A percentile compares a stretch with the other conserved stretches of the same genome.
phyloP scores from a whole-genome alignment of 371 early-diverging fungal genomes.

The Actinomortierella ambigua region DNA sequence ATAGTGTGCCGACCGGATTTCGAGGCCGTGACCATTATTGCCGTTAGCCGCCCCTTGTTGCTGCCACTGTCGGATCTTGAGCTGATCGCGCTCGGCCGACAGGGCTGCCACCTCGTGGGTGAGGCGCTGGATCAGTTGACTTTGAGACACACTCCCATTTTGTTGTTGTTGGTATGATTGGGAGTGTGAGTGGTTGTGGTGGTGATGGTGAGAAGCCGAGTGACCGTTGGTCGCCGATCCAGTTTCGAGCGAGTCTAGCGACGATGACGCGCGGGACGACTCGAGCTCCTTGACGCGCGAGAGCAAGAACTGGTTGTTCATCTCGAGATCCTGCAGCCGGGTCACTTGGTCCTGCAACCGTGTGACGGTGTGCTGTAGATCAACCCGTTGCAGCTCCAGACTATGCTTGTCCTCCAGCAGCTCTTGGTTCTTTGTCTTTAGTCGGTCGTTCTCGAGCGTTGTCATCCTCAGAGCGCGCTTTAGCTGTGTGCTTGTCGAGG shows the following conservation, averaged over 20 bases:
- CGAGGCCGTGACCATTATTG: constrained; percentile 11
- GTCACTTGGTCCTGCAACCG: constrained; percentile 12
- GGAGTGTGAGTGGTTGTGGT: too few relatives aligned
- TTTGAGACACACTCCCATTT: constrained; percentile 5
- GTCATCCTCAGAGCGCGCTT: constrained; percentile 25
- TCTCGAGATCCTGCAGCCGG: constrained; percentile 34
- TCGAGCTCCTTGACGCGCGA: constrained; percentile 39
- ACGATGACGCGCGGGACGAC: constrained; percentile 17
- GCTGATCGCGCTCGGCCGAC: constrained; percentile 33
- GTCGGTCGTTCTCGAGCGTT: constrained; percentile 25
- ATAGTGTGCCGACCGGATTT: constrained; percentile 25
- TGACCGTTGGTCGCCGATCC: constrained; percentile 23
- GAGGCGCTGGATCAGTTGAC: constrained; percentile 23
- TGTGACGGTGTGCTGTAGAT: constrained; percentile 12
- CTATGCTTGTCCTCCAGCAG: constrained; percentile 32
- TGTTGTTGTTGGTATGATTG: too few relatives aligned
- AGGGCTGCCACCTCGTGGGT: constrained; percentile 26
- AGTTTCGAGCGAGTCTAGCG: constrained; percentile 33
- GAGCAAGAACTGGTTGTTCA: constrained; percentile 33
- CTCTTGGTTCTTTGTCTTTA: constrained; percentile 41
- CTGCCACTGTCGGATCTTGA: constrained; percentile 30
- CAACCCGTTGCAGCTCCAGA: constrained; percentile 30
- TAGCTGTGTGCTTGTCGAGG: constrained; percentile 7
- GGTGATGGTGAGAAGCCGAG: not conserved
- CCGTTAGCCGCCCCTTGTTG: too few relatives aligned